These are phyloP conservation scores for Lepidium campestre DNA, from an alignment of 441 rosid species.

Conservation along the genomic window DNA sequence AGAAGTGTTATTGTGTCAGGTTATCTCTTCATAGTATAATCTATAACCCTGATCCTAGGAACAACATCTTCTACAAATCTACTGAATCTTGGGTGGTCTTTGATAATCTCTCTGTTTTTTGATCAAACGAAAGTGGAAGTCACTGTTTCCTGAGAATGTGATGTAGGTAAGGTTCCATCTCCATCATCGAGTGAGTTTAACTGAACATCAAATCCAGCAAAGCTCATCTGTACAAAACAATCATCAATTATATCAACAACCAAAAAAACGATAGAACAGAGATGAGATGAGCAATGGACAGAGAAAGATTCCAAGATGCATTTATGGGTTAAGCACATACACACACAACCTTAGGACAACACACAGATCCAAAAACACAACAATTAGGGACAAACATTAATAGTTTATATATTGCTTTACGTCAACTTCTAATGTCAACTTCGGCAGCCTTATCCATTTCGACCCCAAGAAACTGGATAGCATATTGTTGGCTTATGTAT, in stretches of 20 bases:
- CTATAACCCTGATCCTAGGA: not conserved
- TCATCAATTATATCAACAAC: not conserved
- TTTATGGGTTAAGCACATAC: not conserved
- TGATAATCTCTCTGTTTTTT: not conserved
- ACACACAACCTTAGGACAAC: not conserved
- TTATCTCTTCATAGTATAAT: not conserved
- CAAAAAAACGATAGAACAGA: not conserved
- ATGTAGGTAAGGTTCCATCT: slow-evolving; percentile 6
- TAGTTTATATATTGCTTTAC: too few relatives aligned
- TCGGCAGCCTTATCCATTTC: too few relatives aligned
- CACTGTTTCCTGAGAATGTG: not conserved
- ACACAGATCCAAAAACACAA: not conserved
- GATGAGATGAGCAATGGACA: not conserved
- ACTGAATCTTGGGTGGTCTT: slow-evolving; percentile 15
- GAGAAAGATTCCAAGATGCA: not conserved
- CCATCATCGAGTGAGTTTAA: slow-evolving; percentile 23
- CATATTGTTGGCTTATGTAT: too few relatives aligned
- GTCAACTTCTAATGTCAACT: too few relatives aligned
- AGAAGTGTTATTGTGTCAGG: slow-evolving; percentile 9
- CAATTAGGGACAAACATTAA: not conserved
- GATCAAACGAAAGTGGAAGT: slow-evolving; percentile 5
- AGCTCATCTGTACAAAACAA: slow-evolving; percentile 22
- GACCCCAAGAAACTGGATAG: too few relatives aligned
- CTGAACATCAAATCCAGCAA: slow-evolving; percentile 5
- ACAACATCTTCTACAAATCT: slow-evolving; percentile 15